Percentiles rank a stretch among this genome's conserved stretches.
Evolutionary conservation across 768 basidiomycete species (phyloP).

Genomic region (Boletus vermiculosoides): DNA sequence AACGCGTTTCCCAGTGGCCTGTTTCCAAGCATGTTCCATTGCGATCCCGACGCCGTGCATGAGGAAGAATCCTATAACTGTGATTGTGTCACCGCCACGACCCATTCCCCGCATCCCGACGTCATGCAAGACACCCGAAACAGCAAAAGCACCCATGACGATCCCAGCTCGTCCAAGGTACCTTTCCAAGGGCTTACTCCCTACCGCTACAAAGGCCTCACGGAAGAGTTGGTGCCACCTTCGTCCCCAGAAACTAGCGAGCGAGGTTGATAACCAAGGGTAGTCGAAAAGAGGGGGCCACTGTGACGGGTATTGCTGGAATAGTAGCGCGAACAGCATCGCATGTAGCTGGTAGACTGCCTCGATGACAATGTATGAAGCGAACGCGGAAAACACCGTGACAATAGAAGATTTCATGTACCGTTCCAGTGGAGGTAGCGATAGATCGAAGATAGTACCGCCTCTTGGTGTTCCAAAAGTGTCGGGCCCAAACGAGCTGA

Average conservation of each 20-base stretch:
- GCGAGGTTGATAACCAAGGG: slow-evolving; percentile 57
- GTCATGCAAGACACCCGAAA: slow-evolving; percentile 61
- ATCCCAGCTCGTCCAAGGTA: slow-evolving; percentile 49
- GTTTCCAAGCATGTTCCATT: slow-evolving; percentile 48
- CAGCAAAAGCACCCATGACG: slow-evolving; percentile 56
- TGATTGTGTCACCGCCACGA: slow-evolving; percentile 44
- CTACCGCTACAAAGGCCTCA: slow-evolving; percentile 51
- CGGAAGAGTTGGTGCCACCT: slow-evolving; percentile 72
- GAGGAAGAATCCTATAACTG: slow-evolving; percentile 53
- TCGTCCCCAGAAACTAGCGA: slow-evolving; percentile 60
- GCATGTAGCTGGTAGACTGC: slow-evolving; percentile 41
- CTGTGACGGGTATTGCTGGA: slow-evolving; percentile 47
- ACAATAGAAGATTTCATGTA: slow-evolving; percentile 46
- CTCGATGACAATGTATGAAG: slow-evolving; percentile 47
- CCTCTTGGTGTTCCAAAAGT: slow-evolving; percentile 37
- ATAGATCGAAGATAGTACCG: slow-evolving; percentile 38
- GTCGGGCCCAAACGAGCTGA: slow-evolving; percentile 35
- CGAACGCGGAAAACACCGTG: slow-evolving; percentile 42
- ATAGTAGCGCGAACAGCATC: slow-evolving; percentile 43
- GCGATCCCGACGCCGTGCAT: slow-evolving; percentile 53
- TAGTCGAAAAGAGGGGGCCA: slow-evolving; percentile 65
- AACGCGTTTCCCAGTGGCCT: slow-evolving; percentile 43
- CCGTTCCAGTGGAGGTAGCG: slow-evolving; percentile 31
- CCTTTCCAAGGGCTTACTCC: slow-evolving; percentile 41
- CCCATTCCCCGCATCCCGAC: slow-evolving; percentile 59